Percentiles rank a stretch among this genome's conserved stretches.
These are phyloP conservation scores for Allium cepa DNA, from an alignment of 106 monocot species.

Conservation along the genomic window DNA sequence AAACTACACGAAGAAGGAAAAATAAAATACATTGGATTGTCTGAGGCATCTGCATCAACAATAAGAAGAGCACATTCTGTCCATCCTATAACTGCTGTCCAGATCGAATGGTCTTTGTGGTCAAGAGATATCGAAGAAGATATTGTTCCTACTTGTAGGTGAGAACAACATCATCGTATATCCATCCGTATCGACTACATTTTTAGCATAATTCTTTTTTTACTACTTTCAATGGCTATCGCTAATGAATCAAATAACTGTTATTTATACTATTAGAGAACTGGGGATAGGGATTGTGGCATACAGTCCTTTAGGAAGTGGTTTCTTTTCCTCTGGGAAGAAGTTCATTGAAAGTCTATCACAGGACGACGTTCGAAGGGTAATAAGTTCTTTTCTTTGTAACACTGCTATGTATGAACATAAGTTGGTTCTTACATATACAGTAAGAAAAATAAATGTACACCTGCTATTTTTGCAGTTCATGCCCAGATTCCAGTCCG, in stretches of 20 bases:
- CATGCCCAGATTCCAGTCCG: constrained; percentile 42
- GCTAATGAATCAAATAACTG: too few species aligned
- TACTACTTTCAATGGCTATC: too few species aligned
- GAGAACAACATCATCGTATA: not conserved
- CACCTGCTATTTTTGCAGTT: constrained; percentile 4
- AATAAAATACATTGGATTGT: constrained; percentile 48
- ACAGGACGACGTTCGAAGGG: not conserved
- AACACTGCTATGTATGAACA: too few species aligned
- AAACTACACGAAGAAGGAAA: constrained; percentile 56
- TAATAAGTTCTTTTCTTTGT: too few species aligned
- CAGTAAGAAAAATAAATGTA: too few species aligned
- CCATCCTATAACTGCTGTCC: constrained; percentile 33
- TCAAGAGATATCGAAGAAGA: constrained; percentile 59
- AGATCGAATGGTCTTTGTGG: constrained; percentile 66
- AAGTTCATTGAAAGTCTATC: constrained; percentile 1
- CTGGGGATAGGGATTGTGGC: constrained; percentile 91
- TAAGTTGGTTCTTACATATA: too few species aligned
- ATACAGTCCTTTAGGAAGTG: constrained; percentile 79
- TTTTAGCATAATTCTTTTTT: too few species aligned
- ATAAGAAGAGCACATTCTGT: constrained; percentile 47
- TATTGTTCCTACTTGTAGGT: constrained; percentile 37
- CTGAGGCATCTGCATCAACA: constrained; percentile 46
- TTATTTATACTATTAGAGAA: constrained; percentile 27
- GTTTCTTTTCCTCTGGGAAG: constrained; percentile 34
- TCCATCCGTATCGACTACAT: too few species aligned